Percentiles rank a stretch among this genome's conserved stretches.
Conservation (phyloP, 164 flowering plant species). For the Stephania japonica region DNA sequence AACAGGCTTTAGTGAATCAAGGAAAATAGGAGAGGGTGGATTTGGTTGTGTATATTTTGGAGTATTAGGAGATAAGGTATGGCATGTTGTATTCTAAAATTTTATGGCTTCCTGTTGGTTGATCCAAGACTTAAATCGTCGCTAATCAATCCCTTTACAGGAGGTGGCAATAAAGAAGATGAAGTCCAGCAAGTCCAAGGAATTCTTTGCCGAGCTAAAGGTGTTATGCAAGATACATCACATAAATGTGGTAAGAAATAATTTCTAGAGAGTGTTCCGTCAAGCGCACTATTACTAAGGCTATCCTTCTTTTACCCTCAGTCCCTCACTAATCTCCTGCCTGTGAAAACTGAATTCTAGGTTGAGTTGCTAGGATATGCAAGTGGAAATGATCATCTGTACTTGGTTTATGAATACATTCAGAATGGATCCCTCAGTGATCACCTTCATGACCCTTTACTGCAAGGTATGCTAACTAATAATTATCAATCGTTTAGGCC, state of each 20-base stretch:
- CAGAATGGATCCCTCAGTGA: conserved; percentile 56
- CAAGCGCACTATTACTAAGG: not conserved
- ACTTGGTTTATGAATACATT: conserved; percentile 55
- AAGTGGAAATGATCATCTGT: conserved; percentile 58
- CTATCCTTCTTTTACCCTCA: not conserved
- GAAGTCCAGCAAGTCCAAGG: conserved; percentile 59
- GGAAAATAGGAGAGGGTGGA: conserved; percentile 57
- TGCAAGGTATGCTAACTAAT: conserved; percentile 30
- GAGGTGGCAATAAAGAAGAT: conserved; percentile 70
- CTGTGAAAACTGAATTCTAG: conserved; percentile 20
- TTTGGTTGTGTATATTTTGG: conserved; percentile 64
- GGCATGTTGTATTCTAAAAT: not conserved
- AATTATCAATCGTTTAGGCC: not conserved
- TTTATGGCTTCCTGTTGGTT: not conserved
- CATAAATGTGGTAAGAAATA: conserved; percentile 54
- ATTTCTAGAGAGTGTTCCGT: not conserved
- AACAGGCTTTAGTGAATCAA: conserved; percentile 35
- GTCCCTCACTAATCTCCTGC: not conserved
- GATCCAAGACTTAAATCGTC: not conserved
- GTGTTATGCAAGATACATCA: conserved; percentile 64
- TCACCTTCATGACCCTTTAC: conserved; percentile 62
- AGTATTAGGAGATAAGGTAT: conserved; percentile 40
- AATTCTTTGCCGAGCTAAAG: conserved; percentile 66
- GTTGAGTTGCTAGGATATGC: conserved; percentile 69
- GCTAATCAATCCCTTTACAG: conserved; percentile 20